Conservation (phyloP, 2,329 filamentous ascomycete genomes). For the Colletotrichum paranaense region DNA sequence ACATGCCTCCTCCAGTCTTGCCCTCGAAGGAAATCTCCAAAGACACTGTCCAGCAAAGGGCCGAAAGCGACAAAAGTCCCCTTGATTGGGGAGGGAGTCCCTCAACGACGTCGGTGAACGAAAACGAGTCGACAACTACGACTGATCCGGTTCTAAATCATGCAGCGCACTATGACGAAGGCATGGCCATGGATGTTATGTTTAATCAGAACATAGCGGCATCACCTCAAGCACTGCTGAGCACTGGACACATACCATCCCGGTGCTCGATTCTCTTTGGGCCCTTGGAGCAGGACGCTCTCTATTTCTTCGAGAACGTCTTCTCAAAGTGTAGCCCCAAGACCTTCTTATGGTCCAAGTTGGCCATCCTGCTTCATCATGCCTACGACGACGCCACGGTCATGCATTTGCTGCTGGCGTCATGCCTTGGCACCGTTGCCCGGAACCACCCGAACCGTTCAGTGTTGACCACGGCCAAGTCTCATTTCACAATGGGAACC, state of each 20-base stretch:
- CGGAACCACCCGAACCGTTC: neutral
- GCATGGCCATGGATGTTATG: neutral
- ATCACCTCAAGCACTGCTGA: neutral
- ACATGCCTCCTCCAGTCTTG: too few relatives aligned
- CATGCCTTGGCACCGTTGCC: neutral
- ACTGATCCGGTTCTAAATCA: neutral
- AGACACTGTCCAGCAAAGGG: neutral
- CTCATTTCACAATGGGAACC: neutral
- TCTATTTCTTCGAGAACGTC: neutral
- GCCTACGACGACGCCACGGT: neutral
- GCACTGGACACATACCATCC: neutral
- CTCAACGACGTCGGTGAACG: neutral
- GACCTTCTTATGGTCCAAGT: neutral
- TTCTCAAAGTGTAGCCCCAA: neutral
- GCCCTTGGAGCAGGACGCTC: neutral
- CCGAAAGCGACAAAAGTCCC: neutral
- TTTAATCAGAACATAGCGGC: neutral
- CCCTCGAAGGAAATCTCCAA: neutral
- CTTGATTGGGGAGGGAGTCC: neutral
- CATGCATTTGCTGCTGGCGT: neutral
- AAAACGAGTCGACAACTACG: neutral
- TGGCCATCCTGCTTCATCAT: neutral
- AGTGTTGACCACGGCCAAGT: neutral
- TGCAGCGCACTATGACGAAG: neutral
- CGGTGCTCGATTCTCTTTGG: neutral